Conservation (phyloP, 73 alveolate genomes). For the Paramecium primaurelia region DNA sequence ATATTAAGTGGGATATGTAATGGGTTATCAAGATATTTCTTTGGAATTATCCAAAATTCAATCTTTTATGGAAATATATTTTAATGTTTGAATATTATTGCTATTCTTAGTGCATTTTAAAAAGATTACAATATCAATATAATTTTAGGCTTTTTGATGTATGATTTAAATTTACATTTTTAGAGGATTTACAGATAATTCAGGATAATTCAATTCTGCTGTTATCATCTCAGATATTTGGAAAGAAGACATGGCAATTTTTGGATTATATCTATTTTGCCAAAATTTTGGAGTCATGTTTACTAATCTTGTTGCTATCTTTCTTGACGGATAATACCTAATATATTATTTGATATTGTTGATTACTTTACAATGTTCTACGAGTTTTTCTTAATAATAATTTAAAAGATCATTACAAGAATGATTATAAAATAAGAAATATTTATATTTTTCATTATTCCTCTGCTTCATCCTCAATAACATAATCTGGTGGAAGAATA, state of each 20-base stretch:
- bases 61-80: not conserved
- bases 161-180: not conserved
- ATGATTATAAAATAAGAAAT: not conserved
- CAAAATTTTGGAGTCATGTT: not conserved
- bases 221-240: not conserved
- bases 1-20: not conserved
- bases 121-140: not conserved
- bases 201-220: not conserved
- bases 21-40: not conserved
- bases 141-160: not conserved
- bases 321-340: not conserved
- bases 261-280: not conserved
- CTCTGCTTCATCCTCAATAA: slow-evolving; percentile 55
- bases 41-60: not conserved
- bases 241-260: not conserved
- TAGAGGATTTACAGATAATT: not conserved
- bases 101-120: not conserved
- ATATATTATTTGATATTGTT: not conserved
- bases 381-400: not conserved
- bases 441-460: not conserved
- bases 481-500: slow-evolving; percentile 48
- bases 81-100: not conserved
- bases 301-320: not conserved
- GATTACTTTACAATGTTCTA: not conserved
- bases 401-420: not conserved